Conservation (phyloP, 352 stramenopile genomes). For the Achlya hypogyna region DNA sequence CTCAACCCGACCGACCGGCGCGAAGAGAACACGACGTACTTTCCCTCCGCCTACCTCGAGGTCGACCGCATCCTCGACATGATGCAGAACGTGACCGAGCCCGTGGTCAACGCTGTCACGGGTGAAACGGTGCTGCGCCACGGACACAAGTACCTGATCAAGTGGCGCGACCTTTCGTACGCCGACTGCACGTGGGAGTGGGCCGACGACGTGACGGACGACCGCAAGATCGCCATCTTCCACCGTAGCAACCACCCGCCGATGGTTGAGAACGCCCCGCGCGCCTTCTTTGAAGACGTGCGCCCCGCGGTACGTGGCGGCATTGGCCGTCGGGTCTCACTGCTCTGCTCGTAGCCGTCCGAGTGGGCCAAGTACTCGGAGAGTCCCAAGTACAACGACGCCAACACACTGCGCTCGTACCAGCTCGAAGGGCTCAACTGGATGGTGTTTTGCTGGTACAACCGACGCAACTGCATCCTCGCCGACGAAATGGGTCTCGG, state of each 20-base stretch:
- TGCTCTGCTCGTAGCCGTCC: conserved; percentile 31
- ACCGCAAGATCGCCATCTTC: conserved; percentile 82
- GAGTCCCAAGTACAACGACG: conserved; percentile 88
- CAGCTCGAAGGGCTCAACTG: conserved; percentile 98
- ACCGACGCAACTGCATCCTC: conserved; percentile 90
- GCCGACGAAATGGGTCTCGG: conserved; percentile 86
- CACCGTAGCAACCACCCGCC: conserved; percentile 81
- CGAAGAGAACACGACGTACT: conserved; percentile 67
- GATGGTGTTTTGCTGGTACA: conserved; percentile 97
- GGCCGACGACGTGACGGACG: conserved; percentile 82
- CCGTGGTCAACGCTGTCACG: conserved; percentile 45
- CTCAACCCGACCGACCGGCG: conserved; percentile 18
- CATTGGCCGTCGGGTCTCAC: background rate
- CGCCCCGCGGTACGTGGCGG: conserved; percentile 27
- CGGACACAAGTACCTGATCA: conserved; percentile 87
- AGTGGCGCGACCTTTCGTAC: conserved; percentile 87
- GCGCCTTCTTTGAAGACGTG: conserved; percentile 71
- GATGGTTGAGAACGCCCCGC: conserved; percentile 73
- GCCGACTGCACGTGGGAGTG: conserved; percentile 86
- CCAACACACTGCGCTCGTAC: conserved; percentile 94
- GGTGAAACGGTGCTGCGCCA: conserved; percentile 40
- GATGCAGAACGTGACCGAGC: conserved; percentile 64
- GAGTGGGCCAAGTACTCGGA: conserved; percentile 85
- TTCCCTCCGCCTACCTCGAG: conserved; percentile 75
- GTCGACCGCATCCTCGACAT: conserved; percentile 70